Evolutionary conservation across 2,329 filamentous ascomycete genomes (phyloP), one percentile per base, ranked within the genome.

Genomic region (Dothiorella sarmentorum): DNA sequence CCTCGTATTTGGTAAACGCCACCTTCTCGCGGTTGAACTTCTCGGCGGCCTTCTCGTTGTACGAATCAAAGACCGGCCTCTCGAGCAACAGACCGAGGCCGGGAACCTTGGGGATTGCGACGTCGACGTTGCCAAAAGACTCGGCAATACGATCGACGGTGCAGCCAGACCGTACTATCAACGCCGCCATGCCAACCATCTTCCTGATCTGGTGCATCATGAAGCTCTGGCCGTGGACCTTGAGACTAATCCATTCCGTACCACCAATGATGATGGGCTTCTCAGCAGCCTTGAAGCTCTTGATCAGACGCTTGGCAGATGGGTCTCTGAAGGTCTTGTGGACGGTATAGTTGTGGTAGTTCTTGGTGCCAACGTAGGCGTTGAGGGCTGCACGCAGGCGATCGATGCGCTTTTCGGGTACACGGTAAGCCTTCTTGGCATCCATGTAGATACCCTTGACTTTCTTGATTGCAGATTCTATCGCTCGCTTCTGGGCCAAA

Each of bases 141-240:
- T 95, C 83, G 0, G 76, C 72, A 65, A 99, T 89, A 26, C 89
- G 84, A 10, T 83, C 77, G 3, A 86, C 79, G 3, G 89, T 80
- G n/a, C 87, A 87, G 52, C 91, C 94, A 71, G 89, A 95, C 35
- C 94, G 87, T 6, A 95, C 88, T 5, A 93, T 80, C 61, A 99
- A 80, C 31, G 90, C 85, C 7, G 86, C 90, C 88, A 99, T 91
- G 59, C 90, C 91, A 15, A 99, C 90, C 94, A 99, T 97, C 76
- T 97, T 99, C 68, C 94, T 88, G 74, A 99, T 99, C 77, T 99
- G 94, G 75, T 99, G 94, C 94, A 99, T 99, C 94, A 99, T 99
- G 81, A 99, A 99, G 69, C 88, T 93, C 75, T 99, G 94, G 0
- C 94, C 94, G 74, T 99, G 94, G 22, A 99, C 92, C 72, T 96